phyloP scores from a whole-genome alignment of 2,329 filamentous ascomycete genomes.

The Beauveria australis region DNA sequence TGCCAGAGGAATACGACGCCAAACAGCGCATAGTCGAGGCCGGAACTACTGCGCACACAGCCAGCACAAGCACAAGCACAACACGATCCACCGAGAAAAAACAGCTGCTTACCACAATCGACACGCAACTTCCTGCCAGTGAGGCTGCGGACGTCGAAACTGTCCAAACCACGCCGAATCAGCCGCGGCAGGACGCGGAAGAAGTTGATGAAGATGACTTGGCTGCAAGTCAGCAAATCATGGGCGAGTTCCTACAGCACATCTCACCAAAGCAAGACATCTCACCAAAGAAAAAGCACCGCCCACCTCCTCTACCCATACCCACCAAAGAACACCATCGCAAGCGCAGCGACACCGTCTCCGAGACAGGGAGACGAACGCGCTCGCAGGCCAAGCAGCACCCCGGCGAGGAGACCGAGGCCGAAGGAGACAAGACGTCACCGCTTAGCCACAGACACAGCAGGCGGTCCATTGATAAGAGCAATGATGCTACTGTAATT shows the following conservation, averaged over 20 bases:
- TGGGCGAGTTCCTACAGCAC: slow-evolving; percentile 22
- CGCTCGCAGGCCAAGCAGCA: slow-evolving; percentile 7
- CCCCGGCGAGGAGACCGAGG: slow-evolving; percentile 22
- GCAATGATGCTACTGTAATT: neutral
- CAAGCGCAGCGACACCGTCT: slow-evolving; percentile 5
- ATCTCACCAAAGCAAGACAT: slow-evolving; percentile 15
- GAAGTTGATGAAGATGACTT: slow-evolving; percentile 8
- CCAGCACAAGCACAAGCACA: neutral
- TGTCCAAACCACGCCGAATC: neutral
- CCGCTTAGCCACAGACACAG: slow-evolving; percentile 3
- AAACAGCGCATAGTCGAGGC: neutral
- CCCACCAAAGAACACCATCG: neutral
- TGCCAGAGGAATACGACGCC: neutral
- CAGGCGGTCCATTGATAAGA: slow-evolving; percentile 3
- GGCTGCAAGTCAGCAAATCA: slow-evolving; percentile 21
- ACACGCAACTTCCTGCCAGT: slow-evolving; percentile 14
- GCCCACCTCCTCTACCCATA: neutral
- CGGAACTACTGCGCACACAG: neutral
- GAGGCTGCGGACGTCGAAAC: slow-evolving; percentile 17
- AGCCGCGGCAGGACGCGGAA: neutral
- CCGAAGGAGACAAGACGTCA: slow-evolving; percentile 15
- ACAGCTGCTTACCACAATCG: neutral
- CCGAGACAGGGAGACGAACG: slow-evolving; percentile 3
- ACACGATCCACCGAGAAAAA: neutral
- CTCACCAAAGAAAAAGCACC: slow-evolving; percentile 14